Evolutionary conservation across 164 flowering plant species (phyloP).

Genomic region (Echeveria elegans): DNA sequence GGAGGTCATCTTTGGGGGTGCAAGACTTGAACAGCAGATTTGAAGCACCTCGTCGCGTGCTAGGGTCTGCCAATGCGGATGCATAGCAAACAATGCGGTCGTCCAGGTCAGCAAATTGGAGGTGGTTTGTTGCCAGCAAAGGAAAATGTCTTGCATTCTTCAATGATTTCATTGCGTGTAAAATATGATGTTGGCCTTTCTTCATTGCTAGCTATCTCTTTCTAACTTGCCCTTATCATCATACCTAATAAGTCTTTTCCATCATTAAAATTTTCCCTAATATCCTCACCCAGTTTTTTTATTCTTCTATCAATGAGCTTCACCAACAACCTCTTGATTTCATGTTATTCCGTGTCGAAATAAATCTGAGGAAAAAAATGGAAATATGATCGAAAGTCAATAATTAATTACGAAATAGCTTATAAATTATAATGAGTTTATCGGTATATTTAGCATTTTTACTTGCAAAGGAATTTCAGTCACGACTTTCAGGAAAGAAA

Average conservation of each 20-base stretch:
- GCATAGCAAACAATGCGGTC: constrained; percentile 28
- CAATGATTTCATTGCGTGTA: constrained; percentile 66
- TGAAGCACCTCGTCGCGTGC: constrained; percentile 87
- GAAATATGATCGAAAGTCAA: neutral
- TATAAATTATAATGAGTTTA: too few relatives aligned
- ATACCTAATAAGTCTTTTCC: constrained; percentile 55
- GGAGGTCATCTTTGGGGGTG: constrained; percentile 65
- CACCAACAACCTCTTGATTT: constrained; percentile 42
- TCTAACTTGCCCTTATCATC: constrained; percentile 40
- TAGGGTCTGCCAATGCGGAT: constrained; percentile 80
- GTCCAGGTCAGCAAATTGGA: constrained; percentile 93
- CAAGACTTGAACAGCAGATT: constrained; percentile 75
- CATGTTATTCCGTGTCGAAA: constrained; percentile 64
- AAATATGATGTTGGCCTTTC: constrained; percentile 16
- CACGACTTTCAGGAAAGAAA: too few relatives aligned
- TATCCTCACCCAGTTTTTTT: constrained; percentile 11
- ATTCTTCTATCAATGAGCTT: constrained; percentile 45
- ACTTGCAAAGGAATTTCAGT: too few relatives aligned
- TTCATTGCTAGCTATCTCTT: neutral
- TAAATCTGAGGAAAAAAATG: constrained; percentile 36
- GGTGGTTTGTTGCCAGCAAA: constrained; percentile 93
- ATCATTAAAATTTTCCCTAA: constrained; percentile 3
- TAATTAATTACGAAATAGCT: too few relatives aligned
- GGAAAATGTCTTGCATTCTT: constrained; percentile 94
- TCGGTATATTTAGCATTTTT: too few relatives aligned